These are phyloP conservation scores for Fraxinus platypoda DNA, from an alignment of 305 asterid genomes.

Conservation along the genomic window DNA sequence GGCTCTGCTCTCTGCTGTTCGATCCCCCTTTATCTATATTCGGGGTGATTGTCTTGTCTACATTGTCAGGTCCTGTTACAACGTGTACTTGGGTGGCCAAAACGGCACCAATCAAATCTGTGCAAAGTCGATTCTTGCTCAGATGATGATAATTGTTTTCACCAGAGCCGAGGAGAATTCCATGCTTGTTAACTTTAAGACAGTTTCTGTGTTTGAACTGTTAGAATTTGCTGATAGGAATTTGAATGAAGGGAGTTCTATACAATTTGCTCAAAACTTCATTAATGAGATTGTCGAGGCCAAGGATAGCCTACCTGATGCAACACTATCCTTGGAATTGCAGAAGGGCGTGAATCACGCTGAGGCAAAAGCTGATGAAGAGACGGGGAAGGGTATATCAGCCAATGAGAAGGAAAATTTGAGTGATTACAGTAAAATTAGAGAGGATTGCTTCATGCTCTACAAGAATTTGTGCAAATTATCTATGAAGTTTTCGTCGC, in stretches of 20 bases:
- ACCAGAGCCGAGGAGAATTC: slow-evolving; percentile 77
- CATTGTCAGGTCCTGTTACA: slow-evolving; percentile 90
- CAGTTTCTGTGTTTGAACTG: slow-evolving; percentile 68
- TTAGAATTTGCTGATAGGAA: slow-evolving; percentile 91
- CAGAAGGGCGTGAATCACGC: slow-evolving; percentile 31
- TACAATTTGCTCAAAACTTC: slow-evolving; percentile 78
- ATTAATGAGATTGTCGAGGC: slow-evolving; percentile 70
- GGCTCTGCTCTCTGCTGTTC: slow-evolving; percentile 74
- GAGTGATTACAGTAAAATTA: slow-evolving; percentile 64
- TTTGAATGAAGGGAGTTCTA: slow-evolving; percentile 87
- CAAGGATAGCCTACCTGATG: slow-evolving; percentile 56
- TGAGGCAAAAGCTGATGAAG: slow-evolving; percentile 35
- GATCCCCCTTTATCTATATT: slow-evolving; percentile 65
- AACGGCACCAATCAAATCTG: slow-evolving; percentile 99
- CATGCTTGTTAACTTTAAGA: slow-evolving; percentile 51
- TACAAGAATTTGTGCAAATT: slow-evolving; percentile 94
- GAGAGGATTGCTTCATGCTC: slow-evolving; percentile 87
- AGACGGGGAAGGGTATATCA: slow-evolving; percentile 25
- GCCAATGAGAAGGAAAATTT: slow-evolving; percentile 39
- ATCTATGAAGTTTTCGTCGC: slow-evolving; percentile 92
- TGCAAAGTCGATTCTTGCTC: slow-evolving; percentile 93
- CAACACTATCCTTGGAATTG: slow-evolving; percentile 33
- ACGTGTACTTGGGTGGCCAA: slow-evolving; percentile 84
- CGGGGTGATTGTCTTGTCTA: slow-evolving; percentile 79
- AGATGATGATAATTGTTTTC: slow-evolving; percentile 90